Conservation (phyloP, 768 basidiomycete genomes). For the Tephrocybe sp. region DNA sequence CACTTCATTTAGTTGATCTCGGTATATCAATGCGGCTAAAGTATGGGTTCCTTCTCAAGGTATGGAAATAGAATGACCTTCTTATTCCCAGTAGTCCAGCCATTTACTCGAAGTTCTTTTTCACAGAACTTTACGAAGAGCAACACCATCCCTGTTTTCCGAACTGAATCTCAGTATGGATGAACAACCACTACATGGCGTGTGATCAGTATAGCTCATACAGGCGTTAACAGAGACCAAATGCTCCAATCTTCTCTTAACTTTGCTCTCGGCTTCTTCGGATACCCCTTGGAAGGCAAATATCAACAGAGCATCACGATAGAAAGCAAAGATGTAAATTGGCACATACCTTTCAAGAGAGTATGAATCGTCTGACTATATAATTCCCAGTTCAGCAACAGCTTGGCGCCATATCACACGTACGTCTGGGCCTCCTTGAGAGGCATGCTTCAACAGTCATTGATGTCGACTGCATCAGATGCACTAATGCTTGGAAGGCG, state of each 20-base stretch:
- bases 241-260: constrained; percentile 67
- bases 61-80: constrained; percentile 21
- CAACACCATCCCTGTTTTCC: constrained; percentile 71
- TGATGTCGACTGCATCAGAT: constrained; percentile 31
- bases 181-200: background rate
- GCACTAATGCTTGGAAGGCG: constrained; percentile 55
- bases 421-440: constrained; percentile 28
- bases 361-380: background rate
- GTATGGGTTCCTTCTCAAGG: constrained; percentile 77
- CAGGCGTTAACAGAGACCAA: constrained; percentile 50
- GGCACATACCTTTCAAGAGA: constrained; percentile 13
- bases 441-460: background rate
- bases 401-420: constrained; percentile 83
- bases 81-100: background rate
- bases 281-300: constrained; percentile 67
- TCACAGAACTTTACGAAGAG: constrained; percentile 55
- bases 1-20: constrained; percentile 51
- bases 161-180: constrained; percentile 69
- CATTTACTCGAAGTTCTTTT: background rate
- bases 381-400: constrained; percentile 76
- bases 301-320: constrained; percentile 83
- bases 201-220: background rate
- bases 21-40: constrained; percentile 75
- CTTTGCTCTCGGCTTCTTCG: constrained; percentile 76
- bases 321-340: constrained; percentile 56